Conservation (phyloP, 345 rosid species). For the Corymbia maculata region DNA sequence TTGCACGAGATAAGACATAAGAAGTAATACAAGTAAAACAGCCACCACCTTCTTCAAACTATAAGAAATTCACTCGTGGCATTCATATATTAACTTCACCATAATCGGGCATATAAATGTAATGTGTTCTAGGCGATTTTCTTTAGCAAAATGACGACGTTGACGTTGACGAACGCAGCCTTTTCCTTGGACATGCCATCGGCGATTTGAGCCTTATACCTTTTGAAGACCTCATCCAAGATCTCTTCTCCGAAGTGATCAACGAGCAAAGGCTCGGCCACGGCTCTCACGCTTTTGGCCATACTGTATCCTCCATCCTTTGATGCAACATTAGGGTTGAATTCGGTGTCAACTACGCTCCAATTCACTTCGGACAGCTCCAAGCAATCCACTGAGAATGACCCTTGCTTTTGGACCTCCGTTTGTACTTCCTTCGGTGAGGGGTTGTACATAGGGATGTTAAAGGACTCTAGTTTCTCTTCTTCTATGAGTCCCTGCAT, state of each 20-base stretch:
- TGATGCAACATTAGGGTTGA: neutral
- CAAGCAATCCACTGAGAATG: constrained; percentile 20
- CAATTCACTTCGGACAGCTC: constrained; percentile 30
- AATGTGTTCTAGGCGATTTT: no score
- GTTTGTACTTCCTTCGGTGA: constrained; percentile 30
- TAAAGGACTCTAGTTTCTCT: constrained; percentile 31
- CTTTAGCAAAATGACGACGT: constrained; percentile 21
- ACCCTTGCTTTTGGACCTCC: constrained; percentile 26
- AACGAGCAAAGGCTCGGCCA: neutral
- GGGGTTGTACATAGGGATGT: constrained; percentile 41
- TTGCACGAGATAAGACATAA: no score
- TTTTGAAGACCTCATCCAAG: constrained; percentile 19
- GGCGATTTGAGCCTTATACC: constrained; percentile 17
- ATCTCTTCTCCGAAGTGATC: constrained; percentile 1
- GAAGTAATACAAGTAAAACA: no score
- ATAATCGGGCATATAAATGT: no score
- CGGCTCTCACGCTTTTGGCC: neutral
- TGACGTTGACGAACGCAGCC: constrained; percentile 29
- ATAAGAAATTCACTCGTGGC: no score
- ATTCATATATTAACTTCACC: no score
- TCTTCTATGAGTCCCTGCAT: constrained; percentile 36
- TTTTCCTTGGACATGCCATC: constrained; percentile 24
- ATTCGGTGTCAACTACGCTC: constrained; percentile 7
- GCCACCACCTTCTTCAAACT: no score
- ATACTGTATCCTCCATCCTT: neutral